Evolutionary conservation across 2,329 filamentous ascomycete genomes (phyloP), one percentile per base, ranked within the genome.

Genomic region (Exophiala xenobiotica): DNA sequence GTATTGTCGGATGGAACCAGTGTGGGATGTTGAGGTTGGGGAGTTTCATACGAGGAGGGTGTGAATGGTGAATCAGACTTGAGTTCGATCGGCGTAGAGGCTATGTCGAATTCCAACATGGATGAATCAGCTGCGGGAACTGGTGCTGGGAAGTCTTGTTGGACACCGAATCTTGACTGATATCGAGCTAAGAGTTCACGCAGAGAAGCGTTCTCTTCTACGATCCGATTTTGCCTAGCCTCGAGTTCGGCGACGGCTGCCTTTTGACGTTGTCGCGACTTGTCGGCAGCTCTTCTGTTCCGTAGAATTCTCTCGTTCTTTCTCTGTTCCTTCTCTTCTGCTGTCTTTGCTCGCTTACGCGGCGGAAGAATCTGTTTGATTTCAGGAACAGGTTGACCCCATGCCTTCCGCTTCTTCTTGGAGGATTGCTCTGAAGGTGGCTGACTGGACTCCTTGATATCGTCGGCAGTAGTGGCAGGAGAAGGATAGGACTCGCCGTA

Each of bases 281-380:
- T 96, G 78, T 97, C 93, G 33, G 93, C 93, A 39, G 93, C 93
- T 53, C 91, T 88, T 60, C 93, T 89, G 68, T 99, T 99, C 38
- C 93, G 87, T 63, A 97, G 89, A 60, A 99, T 93, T 57, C 93
- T 89, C 77, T 99, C 93, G 49, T 97, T 95, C 56, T 93, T 88
- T 38, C 93, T 87, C 72, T 99, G 93, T 74, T 97, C 93, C 75
- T 99, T 99, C 73, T 99, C 93, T 66, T 96, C 93, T 65, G 95
- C 92, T 2, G 93, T 99, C 81, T 97, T 99, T 63, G 93, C 93
- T 57, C 93, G 90, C 82, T 99, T 99, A 61, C 88, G 57, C 27
- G 61, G 61, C 12, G 90, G 57, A 0, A 50, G 49, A 6, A 53
- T 44, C 6, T 45, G 65, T 55, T 92, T 95, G 24, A 93, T 97